A percentile compares a stretch with the other conserved stretches of the same genome.
phyloP scores from a whole-genome alignment of 2,329 filamentous ascomycete species.

The Exophiala mesophila region DNA sequence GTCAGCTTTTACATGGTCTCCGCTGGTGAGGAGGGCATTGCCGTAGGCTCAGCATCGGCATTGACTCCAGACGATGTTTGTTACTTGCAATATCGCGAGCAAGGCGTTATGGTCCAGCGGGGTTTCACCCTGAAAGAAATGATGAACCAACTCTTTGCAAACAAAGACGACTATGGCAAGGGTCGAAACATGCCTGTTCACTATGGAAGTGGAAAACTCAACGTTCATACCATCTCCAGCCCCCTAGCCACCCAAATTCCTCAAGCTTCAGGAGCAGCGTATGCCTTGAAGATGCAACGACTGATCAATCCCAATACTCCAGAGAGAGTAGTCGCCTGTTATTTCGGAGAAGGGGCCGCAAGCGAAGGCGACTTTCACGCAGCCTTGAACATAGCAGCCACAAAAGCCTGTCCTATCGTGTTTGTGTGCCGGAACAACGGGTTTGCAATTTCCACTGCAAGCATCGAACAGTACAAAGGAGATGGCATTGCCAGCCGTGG shows the following conservation, averaged over 20 bases:
- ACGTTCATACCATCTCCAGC: conserved; percentile 87
- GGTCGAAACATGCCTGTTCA: conserved; percentile 98
- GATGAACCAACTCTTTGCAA: conserved; percentile 93
- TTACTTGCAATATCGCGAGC: conserved; percentile 91
- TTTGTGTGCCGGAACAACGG: conserved; percentile 94
- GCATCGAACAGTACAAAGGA: conserved; percentile 83
- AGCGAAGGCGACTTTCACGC: conserved; percentile 91
- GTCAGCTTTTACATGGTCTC: conserved; percentile 96
- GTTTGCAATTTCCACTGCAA: conserved; percentile 85
- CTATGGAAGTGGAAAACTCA: conserved; percentile 70
- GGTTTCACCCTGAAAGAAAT: conserved; percentile 85
- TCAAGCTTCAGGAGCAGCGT: conserved; percentile 80
- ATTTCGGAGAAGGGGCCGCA: conserved; percentile 86
- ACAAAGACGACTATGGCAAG: conserved; percentile 69
- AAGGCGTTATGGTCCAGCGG: conserved; percentile 83
- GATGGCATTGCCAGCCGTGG: conserved; percentile 86
- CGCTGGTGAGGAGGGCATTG: conserved; percentile 89
- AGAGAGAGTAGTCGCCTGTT: conserved; percentile 69
- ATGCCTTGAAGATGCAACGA: conserved; percentile 77
- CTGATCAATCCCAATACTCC: conserved; percentile 64
- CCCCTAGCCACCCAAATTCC: conserved; percentile 84
- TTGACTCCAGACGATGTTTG: conserved; percentile 80
- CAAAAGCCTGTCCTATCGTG: conserved; percentile 76
- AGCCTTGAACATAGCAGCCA: conserved; percentile 85
- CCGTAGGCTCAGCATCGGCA: conserved; percentile 80